phyloP scores from a whole-genome alignment of 441 rosid genomes.

The Erodium moschatum region DNA sequence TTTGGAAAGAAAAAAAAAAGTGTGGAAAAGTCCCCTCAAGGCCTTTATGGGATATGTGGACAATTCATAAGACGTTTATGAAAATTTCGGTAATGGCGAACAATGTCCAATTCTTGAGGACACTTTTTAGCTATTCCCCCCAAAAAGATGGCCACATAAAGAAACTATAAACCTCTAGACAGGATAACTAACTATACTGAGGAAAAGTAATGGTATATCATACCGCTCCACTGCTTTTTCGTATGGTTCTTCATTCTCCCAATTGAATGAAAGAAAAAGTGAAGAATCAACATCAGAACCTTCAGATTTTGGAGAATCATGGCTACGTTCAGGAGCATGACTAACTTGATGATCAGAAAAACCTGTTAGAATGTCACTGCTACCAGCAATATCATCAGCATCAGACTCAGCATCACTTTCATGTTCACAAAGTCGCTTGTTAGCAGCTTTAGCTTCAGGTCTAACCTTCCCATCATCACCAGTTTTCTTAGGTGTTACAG shows the following conservation, averaged over 20 bases:
- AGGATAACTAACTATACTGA: conserved; percentile 6
- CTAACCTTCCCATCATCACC: conserved; percentile 40
- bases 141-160: too few species aligned
- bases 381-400: conserved; percentile 49
- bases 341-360: conserved; percentile 40
- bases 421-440: conserved; percentile 74
- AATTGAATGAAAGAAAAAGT: conserved; percentile 81
- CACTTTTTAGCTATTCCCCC: too few species aligned
- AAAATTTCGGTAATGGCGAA: too few species aligned
- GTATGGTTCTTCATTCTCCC: conserved; percentile 89
- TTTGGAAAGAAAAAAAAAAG: too few species aligned
- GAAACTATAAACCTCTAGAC: too few species aligned
- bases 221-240: conserved; percentile 89
- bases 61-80: too few species aligned
- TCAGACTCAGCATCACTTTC: conserved; percentile 77
- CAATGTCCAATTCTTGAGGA: too few species aligned
- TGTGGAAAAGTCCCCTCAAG: too few species aligned
- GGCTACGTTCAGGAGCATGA: conserved; percentile 33
- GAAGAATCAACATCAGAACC: conserved; percentile 44
- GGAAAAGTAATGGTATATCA: conserved; percentile 9
- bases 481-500: conserved; percentile 59
- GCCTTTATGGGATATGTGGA: too few species aligned
- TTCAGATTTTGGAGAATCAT: conserved; percentile 38
- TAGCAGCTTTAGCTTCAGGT: conserved; percentile 47
- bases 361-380: conserved; percentile 30